phyloP scores from a whole-genome alignment of 768 basidiomycete species.

The Termitomyces sp. region DNA sequence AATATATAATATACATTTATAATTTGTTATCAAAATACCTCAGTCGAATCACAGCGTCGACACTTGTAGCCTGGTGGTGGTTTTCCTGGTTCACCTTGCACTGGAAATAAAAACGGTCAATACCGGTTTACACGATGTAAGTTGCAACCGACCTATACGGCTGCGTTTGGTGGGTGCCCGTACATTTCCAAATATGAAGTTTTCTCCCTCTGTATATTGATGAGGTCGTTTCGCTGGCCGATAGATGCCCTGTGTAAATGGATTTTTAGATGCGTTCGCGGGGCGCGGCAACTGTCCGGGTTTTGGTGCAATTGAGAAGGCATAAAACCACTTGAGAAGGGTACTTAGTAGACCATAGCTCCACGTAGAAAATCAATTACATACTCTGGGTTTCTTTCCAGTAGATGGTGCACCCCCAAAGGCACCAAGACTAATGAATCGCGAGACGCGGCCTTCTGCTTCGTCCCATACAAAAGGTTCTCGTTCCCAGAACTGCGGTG shows the following conservation, averaged over 20 bases:
- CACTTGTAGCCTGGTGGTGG: conserved; percentile 75
- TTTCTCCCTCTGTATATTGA: conserved; percentile 45
- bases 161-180: conserved; percentile 52
- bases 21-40: conserved; percentile 36
- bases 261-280: conserved; percentile 64
- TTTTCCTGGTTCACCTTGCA: conserved; percentile 41
- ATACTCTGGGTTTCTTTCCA: conserved; percentile 81
- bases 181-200: conserved; percentile 66
- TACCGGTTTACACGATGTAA: not conserved
- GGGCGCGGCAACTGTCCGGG: conserved; percentile 38
- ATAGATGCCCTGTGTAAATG: conserved; percentile 42
- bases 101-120: conserved; percentile 10
- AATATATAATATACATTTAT: not conserved
- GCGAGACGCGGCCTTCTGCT: conserved; percentile 56
- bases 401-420: conserved; percentile 61
- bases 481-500: conserved; percentile 88
- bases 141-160: conserved; percentile 40
- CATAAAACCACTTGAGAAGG: conserved; percentile 86
- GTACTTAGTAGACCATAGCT: not conserved
- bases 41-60: conserved; percentile 67
- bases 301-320: conserved; percentile 76
- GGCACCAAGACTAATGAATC: conserved; percentile 86
- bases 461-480: conserved; percentile 88
- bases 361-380: conserved; percentile 18
- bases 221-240: conserved; percentile 48